Base-by-base conservation (phyloP, 2,329 filamentous ascomycete species). In the Lizonia empirigonia region DNA sequence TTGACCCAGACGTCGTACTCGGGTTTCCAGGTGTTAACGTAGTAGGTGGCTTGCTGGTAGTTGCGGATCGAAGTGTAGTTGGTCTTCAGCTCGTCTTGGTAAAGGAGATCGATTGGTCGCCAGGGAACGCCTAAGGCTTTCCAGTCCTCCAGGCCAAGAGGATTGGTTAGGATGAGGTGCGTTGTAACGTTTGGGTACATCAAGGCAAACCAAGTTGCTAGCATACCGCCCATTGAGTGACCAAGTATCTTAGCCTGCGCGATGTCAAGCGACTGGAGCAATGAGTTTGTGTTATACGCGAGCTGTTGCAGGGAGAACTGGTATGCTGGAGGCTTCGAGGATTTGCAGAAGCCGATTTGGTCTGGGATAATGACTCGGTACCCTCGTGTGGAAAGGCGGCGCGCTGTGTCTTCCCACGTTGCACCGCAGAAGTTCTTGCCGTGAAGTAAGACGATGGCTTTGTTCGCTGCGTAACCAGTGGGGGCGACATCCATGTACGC, bases 271-370 rank as follows among this genome's bases (percentile, higher is more conserved):
- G 73, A 68, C 38, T 74, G 56, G 8, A 83, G 72, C 5, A 84
- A 69, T n/a, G 68, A 71, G 32, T 75, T 71, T 10, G 79, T 82
- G 70, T 83, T 83, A 56, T 72, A 71, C 1, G 78, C 77, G 6
- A 83, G 68, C 63, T 82, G 80, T 24, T 78, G 74, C 7, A 83
- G 70, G 20, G 74, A 80, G 69, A 80, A 82, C 61, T 83, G 80
- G 63, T 83, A 83, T 10, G 61, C 59, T 1, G 62, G 60, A 0
- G 80, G 78, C 65, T 83, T 83, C 20, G 77, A 75, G 7, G 80
- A 82, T 65, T 83, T 83, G 76, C 81, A 84, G 69, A 82, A 84
- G 51, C 81, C 81, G 37, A 84, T 69, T 55, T 83, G 80, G 56
- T 84, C 81, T 0, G 80, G 78, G 2, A 80, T 69, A 41, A 83